Evolutionary conservation across 345 rosid genomes (phyloP).

Genomic region (Aurinia saxatilis): DNA sequence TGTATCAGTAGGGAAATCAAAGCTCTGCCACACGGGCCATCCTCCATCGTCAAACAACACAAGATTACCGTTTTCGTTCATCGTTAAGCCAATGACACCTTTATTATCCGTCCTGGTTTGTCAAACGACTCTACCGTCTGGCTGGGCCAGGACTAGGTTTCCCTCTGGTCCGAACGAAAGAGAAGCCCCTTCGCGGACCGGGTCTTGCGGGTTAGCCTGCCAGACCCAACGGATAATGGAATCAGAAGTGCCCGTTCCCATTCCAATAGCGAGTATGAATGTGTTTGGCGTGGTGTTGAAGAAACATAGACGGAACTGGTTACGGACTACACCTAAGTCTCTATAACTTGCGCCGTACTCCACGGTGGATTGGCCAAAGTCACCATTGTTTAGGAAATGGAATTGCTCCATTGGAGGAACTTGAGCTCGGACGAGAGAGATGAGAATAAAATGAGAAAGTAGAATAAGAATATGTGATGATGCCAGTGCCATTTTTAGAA

Average conservation of each 20-base stretch:
- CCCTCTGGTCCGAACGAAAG: conserved; percentile 37
- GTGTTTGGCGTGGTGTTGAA: conserved; percentile 48
- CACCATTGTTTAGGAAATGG: conserved; percentile 33
- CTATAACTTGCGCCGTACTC: conserved; percentile 41
- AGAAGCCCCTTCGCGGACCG: conserved; percentile 43
- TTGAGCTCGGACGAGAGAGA: background rate
- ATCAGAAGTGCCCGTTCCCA: conserved; percentile 41
- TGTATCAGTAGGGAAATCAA: conserved; percentile 45
- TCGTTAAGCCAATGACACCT: conserved; percentile 41
- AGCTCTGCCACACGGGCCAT: conserved; percentile 49
- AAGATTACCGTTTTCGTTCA: conserved; percentile 45
- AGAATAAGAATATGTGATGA: background rate
- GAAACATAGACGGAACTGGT: conserved; percentile 45
- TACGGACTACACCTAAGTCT: background rate
- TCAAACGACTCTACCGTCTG: conserved; percentile 52
- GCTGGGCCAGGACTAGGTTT: conserved; percentile 42
- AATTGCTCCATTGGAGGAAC: conserved; percentile 15
- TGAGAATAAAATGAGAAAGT: background rate
- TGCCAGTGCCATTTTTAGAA: background rate
- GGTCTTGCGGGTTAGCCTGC: conserved; percentile 51
- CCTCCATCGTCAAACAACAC: conserved; percentile 43
- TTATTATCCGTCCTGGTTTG: conserved; percentile 48
- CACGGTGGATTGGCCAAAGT: conserved; percentile 20
- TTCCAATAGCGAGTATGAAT: conserved; percentile 41
- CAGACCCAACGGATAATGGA: conserved; percentile 51